Percentiles rank a stretch among this genome's conserved stretches.
phyloP scores from a whole-genome alignment of 352 stramenopile genomes.

The Phytophthora sp. region DNA sequence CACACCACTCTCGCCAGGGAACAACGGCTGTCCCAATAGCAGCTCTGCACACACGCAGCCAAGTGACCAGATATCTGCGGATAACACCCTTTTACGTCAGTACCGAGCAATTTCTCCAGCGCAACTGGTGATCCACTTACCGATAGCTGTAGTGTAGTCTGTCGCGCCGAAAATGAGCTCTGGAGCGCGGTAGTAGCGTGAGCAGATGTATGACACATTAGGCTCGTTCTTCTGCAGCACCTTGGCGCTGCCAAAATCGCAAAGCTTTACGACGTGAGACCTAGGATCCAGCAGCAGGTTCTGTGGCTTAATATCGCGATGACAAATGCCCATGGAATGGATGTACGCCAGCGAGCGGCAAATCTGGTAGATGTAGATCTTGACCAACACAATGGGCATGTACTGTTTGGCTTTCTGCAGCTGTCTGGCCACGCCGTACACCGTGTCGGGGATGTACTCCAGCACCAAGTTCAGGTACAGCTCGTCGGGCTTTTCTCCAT shows the following conservation, averaged over 20 bases:
- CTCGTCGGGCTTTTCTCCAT: constrained; percentile 95
- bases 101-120: background rate
- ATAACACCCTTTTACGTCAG: constrained; percentile 1
- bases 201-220: constrained; percentile 99
- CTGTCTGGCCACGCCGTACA: constrained; percentile 96
- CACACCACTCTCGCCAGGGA: constrained; percentile 98
- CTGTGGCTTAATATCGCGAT: constrained; percentile 99
- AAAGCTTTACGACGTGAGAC: constrained; percentile 98
- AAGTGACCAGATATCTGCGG: constrained; percentile 93
- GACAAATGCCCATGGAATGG: constrained; percentile 97
- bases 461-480: constrained; percentile 99
- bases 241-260: constrained; percentile 98
- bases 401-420: constrained; percentile 98
- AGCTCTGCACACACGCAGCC: constrained; percentile 99
- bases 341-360: constrained; percentile 98
- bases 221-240: constrained; percentile 97
- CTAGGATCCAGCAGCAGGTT: constrained; percentile 98
- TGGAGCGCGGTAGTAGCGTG: constrained; percentile 98
- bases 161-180: constrained; percentile 99
- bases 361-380: constrained; percentile 99
- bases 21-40: constrained; percentile 97
- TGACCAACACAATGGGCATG: constrained; percentile 97
- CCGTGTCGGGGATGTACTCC: constrained; percentile 99
- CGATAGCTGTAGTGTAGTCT: constrained; percentile 99
- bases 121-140: constrained; percentile 30